phyloP scores from a whole-genome alignment of 345 rosid genomes.

The Geranium rotundifolium region DNA sequence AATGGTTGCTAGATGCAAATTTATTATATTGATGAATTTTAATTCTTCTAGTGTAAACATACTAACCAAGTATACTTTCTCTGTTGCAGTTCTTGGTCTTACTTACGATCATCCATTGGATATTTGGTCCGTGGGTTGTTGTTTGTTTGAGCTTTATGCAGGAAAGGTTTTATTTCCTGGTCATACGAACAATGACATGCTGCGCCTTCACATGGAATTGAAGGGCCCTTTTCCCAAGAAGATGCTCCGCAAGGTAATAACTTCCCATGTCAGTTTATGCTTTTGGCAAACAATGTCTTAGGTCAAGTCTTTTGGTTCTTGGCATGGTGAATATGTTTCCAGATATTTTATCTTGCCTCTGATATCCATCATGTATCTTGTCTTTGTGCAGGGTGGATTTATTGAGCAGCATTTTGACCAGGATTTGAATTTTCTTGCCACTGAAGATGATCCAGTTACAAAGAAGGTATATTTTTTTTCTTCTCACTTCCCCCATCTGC shows the following conservation, averaged over 20 bases:
- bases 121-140: conserved; percentile 99
- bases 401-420: conserved; percentile 84
- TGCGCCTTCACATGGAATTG: conserved; percentile 95
- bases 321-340: too few relatives aligned
- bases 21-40: neutral
- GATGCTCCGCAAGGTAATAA: conserved; percentile 82
- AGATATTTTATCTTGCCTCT: neutral
- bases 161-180: conserved; percentile 99
- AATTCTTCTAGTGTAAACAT: neutral
- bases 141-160: conserved; percentile 86
- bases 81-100: conserved; percentile 85
- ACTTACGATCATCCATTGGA: conserved; percentile 95
- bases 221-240: conserved; percentile 97
- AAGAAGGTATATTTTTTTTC: conserved; percentile 42
- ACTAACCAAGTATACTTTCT: neutral
- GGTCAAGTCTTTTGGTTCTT: too few relatives aligned
- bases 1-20: too few relatives aligned
- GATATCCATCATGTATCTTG: neutral
- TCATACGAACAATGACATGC: conserved; percentile 88
- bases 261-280: neutral
- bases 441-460: conserved; percentile 85
- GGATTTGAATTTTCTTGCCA: conserved; percentile 75
- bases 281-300: neutral
- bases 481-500: neutral
- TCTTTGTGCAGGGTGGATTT: conserved; percentile 66